Conservation (phyloP, 164 flowering plant genomes). For the Tinospora cordifolia region DNA sequence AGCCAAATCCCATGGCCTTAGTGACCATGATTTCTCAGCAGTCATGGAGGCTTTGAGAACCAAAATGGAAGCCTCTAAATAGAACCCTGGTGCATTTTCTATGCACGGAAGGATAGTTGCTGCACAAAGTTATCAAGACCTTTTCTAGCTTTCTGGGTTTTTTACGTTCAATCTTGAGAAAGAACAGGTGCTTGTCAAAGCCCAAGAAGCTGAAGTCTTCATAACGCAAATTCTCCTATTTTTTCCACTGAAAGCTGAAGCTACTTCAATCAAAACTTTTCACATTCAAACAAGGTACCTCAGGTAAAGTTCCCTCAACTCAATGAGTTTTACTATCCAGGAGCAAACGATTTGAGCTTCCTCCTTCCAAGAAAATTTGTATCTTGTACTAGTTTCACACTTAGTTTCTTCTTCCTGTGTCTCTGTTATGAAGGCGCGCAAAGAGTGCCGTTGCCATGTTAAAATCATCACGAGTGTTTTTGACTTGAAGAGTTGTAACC, state of each 20-base stretch:
- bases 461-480: too few species aligned
- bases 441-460: too few species aligned
- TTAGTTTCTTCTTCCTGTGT: too few species aligned
- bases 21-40: constrained; percentile 85
- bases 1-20: constrained; percentile 73
- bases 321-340: background rate
- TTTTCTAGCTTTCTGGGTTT: background rate
- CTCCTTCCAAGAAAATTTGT: background rate
- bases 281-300: background rate
- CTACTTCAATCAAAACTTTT: background rate
- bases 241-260: background rate
- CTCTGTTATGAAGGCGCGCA: too few species aligned
- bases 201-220: background rate
- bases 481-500: too few species aligned
- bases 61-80: constrained; percentile 17
- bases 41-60: constrained; percentile 75
- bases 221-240: background rate
- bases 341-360: background rate
- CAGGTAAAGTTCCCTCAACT: background rate
- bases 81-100: background rate
- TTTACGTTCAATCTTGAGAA: background rate
- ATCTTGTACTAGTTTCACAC: too few species aligned
- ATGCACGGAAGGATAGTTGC: too few species aligned
- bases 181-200: background rate
- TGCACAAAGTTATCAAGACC: background rate